These are phyloP conservation scores for Calonectria pteridis DNA, from an alignment of 2,329 filamentous ascomycete genomes.

Conservation along the genomic window DNA sequence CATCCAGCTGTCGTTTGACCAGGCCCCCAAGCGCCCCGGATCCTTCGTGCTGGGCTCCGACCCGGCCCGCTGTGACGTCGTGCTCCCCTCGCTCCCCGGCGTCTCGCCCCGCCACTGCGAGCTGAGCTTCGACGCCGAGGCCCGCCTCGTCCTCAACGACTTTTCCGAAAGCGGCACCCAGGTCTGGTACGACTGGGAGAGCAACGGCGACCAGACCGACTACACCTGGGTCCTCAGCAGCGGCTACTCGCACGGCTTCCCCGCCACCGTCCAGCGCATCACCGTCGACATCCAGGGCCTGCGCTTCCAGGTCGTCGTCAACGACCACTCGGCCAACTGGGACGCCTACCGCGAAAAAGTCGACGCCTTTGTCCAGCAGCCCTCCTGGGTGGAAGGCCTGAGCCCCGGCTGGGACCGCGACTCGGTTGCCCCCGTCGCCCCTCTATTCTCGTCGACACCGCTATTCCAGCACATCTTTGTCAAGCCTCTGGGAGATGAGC, in stretches of 20 bases:
- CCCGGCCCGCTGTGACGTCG: constrained; percentile 51
- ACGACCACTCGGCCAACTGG: constrained; percentile 50
- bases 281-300: constrained; percentile 55
- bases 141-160: constrained; percentile 54
- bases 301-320: constrained; percentile 54
- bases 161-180: constrained; percentile 54
- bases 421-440: constrained; percentile 42
- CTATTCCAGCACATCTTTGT: constrained; percentile 53
- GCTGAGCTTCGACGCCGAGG: constrained; percentile 54
- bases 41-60: constrained; percentile 56
- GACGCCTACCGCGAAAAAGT: constrained; percentile 50
- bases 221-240: constrained; percentile 53
- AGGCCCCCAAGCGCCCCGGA: constrained; percentile 49
- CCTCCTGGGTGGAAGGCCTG: constrained; percentile 45
- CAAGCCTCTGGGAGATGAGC: constrained; percentile 49
- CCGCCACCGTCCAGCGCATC: constrained; percentile 49
- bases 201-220: constrained; percentile 52
- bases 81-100: constrained; percentile 51
- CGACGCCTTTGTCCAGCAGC: constrained; percentile 49
- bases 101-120: constrained; percentile 54
- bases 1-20: constrained; percentile 52
- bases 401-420: constrained; percentile 44
- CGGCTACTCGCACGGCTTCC: constrained; percentile 50
- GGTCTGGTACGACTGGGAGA: constrained; percentile 58
- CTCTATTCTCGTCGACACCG: constrained; percentile 45